Base-by-base conservation (phyloP, 2,329 filamentous ascomycete species). In the Scedosporium minutisporum region DNA sequence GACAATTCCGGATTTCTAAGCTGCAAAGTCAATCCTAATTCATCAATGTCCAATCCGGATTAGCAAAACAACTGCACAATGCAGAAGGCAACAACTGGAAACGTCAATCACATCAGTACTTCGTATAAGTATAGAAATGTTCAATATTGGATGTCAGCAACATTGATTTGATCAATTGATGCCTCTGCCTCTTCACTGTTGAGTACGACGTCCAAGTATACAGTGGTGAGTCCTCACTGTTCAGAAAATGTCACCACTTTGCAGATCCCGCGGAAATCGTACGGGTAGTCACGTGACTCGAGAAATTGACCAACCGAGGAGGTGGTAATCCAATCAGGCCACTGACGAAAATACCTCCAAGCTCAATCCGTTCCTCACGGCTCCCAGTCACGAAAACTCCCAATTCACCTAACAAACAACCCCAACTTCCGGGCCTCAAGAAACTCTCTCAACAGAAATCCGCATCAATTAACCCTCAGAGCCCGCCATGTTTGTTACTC, bases 401-500 rank as follows among this genome's bases (percentile, higher is more conserved):
- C 65, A 65, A 64, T 63, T 68, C 68, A 60, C 62, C 60, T 64
- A 48, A 65, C 66, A 66, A 67, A 68, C 64, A 62, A 48, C 55
- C 58, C 64, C 66, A 61, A 66, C 65, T 66, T 66, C 65, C 62
- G 65, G 33, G 55, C 55, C 63, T 63, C 62, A 48, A 62, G 48
- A 58, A 46, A 57, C 63, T 60, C 55, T 59, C 55, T 46, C 6
- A 25, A 63, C 62, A 65, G 64, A 68, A 68, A 48, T 58, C 60
- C 63, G 65, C 65, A 65, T 64, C 67, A 67, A 64, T 65, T 63
- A 38, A 57, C 63, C 12, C 12, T 23, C 51, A 55, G 18, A 10
- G 62, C 64, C 67, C 64, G 65, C 66, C 65, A 87, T 88, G 85
- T 85, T 87, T 70, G 73, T 87, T 73, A 82, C 86, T 80, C 85